Evolutionary conservation across 140 eudicot species (phyloP), one percentile per base, ranked within the genome.

Genomic region (Erigeron philadelphicus): DNA sequence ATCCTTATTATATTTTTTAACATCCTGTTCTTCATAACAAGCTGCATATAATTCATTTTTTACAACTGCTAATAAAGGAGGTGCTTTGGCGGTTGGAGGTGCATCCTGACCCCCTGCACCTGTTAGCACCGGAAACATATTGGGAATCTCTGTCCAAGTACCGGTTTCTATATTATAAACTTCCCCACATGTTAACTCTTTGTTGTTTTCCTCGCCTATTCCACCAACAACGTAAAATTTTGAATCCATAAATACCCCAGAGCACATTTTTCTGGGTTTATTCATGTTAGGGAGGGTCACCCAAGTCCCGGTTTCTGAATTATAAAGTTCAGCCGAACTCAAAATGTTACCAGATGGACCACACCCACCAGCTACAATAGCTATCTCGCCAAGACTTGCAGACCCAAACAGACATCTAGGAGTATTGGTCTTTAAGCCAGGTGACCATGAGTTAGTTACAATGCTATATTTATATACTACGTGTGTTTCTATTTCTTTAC

Each of bases 141-240:
- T 45, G 7, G 87, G 87, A 43, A 89, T 79, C 67, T 75, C 91
- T 1, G 59, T 61, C 95, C 95, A 89, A 1, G 75, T 62, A n/a
- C 80, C 68, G 0, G 83, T 66, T 60, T 72, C 72, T 74, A 81
- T 13, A 74, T 90, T 84, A 53, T 73, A 89, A 56, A 76, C 91
- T 58, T 89, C 95, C 9, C 84, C 91, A 47, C 83, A 89, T 1
- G 96, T 84, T 23, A 87, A 85, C 41, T 57, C 79, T 40, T 76
- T 70, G 2, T 82, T 56, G 57, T 79, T 76, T 4, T 77, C 82
- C 38, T 58, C 82, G 15, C 95, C 91, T 5, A 89, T 70, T 23
- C 95, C 96, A 17, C 95, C 91, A 13, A 89, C 71, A n/a, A 89
- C 95, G 55, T 84, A 87, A 65, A 86, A 89, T 40, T 85, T 89